Evolutionary conservation across 306 rosid species (phyloP).

Genomic region (Cicer cuneatum): DNA sequence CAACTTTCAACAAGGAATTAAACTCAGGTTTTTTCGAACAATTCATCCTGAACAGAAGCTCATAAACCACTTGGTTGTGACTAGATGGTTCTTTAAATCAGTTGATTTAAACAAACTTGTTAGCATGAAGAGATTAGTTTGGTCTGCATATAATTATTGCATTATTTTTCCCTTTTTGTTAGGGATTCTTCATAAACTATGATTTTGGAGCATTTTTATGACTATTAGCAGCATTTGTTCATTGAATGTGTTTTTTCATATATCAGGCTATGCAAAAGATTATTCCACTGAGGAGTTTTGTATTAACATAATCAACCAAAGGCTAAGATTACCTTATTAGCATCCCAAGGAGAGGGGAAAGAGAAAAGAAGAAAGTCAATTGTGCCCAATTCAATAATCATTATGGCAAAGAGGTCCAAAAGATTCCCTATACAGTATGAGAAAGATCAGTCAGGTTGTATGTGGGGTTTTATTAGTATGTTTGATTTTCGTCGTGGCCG

Average conservation of each 20-base stretch:
- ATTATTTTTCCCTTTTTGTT: neutral
- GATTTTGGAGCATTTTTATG: slow-evolving; percentile 15
- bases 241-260: slow-evolving; percentile 47
- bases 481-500: slow-evolving; percentile 93
- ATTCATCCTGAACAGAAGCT: too few relatives aligned
- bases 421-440: slow-evolving; percentile 67
- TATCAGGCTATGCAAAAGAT: slow-evolving; percentile 51
- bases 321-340: slow-evolving; percentile 36
- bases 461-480: slow-evolving; percentile 90
- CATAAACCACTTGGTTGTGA: too few relatives aligned
- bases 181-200: neutral
- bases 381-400: slow-evolving; percentile 22
- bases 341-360: slow-evolving; percentile 17
- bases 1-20: too few relatives aligned
- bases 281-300: slow-evolving; percentile 41
- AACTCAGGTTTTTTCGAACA: too few relatives aligned
- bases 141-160: slow-evolving; percentile 22
- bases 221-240: slow-evolving; percentile 27
- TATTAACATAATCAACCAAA: slow-evolving; percentile 27
- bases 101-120: slow-evolving; percentile 32
- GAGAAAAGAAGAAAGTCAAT: slow-evolving; percentile 37
- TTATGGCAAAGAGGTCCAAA: slow-evolving; percentile 77
- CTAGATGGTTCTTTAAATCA: neutral
- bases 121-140: slow-evolving; percentile 26
- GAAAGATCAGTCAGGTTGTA: slow-evolving; percentile 88